Base-by-base conservation (phyloP, 179 eudicot genomes). In the Sideroxylon spinosum region DNA sequence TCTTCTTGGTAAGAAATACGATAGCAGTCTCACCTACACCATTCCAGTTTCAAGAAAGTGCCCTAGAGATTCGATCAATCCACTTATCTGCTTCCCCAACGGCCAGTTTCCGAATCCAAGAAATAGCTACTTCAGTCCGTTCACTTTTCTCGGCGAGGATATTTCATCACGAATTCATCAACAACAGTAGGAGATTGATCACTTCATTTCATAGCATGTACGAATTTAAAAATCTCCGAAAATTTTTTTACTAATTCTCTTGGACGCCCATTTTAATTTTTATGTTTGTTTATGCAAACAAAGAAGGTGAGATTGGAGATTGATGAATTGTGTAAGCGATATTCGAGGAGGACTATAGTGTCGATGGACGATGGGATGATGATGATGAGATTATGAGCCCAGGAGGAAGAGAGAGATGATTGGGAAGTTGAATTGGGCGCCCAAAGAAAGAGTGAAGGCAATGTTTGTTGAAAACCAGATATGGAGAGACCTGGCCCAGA, bases 401-500 rank as follows among this genome's bases (percentile, higher is more conserved):
- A 85, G 67, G 94, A 92, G 2, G 90, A 86, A 28, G 87, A 90
- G 77, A 6, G 76, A 77, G 1, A 82, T 80, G 60, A 85, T 85
- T 11, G 85, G 83, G 1, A 88, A 83, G 69, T 37, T 90, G 6
- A 92, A 92, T 52, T 83, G 68, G 75, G 90, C 86, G 7, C 77
- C 90, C n/a, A 89, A 90, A 64, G 94, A 92, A 28, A 82, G 79
- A 32, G 85, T 88, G 25, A 90, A 87, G 77, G 79, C 88, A 3
- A 76, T 92, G 0, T 84, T 52, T 46, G 14, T 92, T 7, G 97
- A 92, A 73, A 89, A 88, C 60, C 94, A 92, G 75, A 82, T 92
- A n/a, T 92, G 97, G 97, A 69, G 94, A 68, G 93, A 92, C 50
- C 64, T 92, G 56, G 97, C 97, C 13, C 93, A 90, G 28, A 66